Conservation (phyloP, 2,329 filamentous ascomycete genomes). For the Hymenoscyphus scutula region DNA sequence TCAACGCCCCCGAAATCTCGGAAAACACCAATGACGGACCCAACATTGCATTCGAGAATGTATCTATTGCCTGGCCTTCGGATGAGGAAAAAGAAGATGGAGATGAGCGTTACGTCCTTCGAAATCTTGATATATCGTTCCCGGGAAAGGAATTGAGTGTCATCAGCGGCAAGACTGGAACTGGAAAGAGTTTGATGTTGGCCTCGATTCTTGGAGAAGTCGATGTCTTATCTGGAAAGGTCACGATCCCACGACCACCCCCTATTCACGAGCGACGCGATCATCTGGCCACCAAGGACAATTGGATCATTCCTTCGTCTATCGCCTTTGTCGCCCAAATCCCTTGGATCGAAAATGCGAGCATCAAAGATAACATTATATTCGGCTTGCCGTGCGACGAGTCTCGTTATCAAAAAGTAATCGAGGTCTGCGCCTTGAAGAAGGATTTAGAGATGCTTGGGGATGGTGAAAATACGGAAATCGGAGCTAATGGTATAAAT, state of each 20-base stretch:
- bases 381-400: constrained; percentile 71
- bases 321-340: constrained; percentile 74
- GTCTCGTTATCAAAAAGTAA: constrained; percentile 66
- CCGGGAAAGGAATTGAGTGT: constrained; percentile 68
- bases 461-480: constrained; percentile 76
- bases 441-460: constrained; percentile 75
- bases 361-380: constrained; percentile 73
- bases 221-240: constrained; percentile 61
- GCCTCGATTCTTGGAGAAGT: constrained; percentile 73
- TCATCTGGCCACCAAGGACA: constrained; percentile 52
- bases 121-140: constrained; percentile 63
- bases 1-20: constrained; percentile 62
- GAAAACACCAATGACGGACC: constrained; percentile 53
- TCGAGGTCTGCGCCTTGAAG: constrained; percentile 69
- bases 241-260: constrained; percentile 54
- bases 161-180: constrained; percentile 74
- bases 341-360: constrained; percentile 83
- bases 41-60: constrained; percentile 63
- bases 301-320: constrained; percentile 69
- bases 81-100: constrained; percentile 59
- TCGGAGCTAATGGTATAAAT: constrained; percentile 82
- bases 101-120: constrained; percentile 62
- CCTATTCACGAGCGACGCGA: constrained; percentile 56
- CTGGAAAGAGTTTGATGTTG: constrained; percentile 74
- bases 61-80: constrained; percentile 71